Conservation (phyloP, 768 basidiomycete genomes). For the Cubamyces sp. region DNA sequence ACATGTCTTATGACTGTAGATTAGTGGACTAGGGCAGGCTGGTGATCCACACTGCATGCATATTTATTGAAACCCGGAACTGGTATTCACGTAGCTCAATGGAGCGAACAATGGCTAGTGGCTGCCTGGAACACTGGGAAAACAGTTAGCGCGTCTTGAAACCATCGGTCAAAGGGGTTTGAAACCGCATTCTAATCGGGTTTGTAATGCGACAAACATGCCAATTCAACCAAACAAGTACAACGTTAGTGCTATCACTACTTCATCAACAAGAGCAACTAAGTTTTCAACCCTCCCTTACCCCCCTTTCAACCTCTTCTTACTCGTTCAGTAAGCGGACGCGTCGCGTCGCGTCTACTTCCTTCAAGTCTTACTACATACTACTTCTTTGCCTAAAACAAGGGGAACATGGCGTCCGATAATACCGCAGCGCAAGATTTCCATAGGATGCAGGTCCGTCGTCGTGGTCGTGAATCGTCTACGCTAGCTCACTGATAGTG, state of each 20-base stretch:
- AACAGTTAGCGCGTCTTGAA: slow-evolving; percentile 19
- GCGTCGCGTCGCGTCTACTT: slow-evolving; percentile 34
- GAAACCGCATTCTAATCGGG: slow-evolving; percentile 17
- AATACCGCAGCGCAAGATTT: slow-evolving; percentile 35
- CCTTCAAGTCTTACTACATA: slow-evolving; percentile 10
- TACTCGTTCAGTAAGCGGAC: slow-evolving; percentile 24
- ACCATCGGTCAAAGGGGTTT: slow-evolving; percentile 9
- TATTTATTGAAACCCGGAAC: not conserved
- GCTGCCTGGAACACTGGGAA: slow-evolving; percentile 4
- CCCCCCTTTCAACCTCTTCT: slow-evolving; percentile 38
- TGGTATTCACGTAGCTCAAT: not conserved
- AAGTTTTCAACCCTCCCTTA: slow-evolving; percentile 45
- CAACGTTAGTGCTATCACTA: slow-evolving; percentile 27
- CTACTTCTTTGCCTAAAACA: slow-evolving; percentile 2
- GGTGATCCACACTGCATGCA: not conserved
- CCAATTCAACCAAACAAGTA: slow-evolving; percentile 36
- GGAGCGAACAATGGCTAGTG: slow-evolving; percentile 1
- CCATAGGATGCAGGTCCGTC: slow-evolving; percentile 36
- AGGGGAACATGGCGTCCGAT: slow-evolving; percentile 20
- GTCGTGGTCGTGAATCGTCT: slow-evolving; percentile 7
- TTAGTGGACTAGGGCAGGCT: too few relatives aligned
- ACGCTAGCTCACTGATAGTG: slow-evolving; percentile 6
- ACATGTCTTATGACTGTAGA: too few relatives aligned
- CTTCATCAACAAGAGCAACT: slow-evolving; percentile 37
- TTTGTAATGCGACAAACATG: slow-evolving; percentile 25